These are phyloP conservation scores for Murraya paniculata DNA, from an alignment of 345 rosid genomes.

Conservation along the genomic window DNA sequence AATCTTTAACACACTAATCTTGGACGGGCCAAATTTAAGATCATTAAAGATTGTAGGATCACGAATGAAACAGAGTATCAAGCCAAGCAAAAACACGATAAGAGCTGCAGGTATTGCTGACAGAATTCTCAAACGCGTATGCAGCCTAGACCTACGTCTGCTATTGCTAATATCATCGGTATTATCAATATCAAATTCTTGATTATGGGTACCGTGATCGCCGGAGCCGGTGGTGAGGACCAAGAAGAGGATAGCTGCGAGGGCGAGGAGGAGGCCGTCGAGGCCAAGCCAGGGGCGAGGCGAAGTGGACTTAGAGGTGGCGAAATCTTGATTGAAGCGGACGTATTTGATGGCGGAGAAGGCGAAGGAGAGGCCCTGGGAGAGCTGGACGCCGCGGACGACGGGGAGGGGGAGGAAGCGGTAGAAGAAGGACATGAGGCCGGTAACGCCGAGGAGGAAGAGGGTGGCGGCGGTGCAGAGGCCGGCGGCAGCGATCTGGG, in stretches of 20 bases:
- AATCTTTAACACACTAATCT: conserved; percentile 44
- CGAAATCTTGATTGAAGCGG: conserved; percentile 61
- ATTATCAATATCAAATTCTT: too few relatives aligned
- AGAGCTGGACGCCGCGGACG: conserved; percentile 93
- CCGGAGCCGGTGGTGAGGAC: conserved; percentile 72
- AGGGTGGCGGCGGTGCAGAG: conserved; percentile 56
- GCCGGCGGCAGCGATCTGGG: conserved; percentile 72
- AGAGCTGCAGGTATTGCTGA: conserved; percentile 72
- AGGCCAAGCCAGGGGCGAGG: conserved; percentile 76
- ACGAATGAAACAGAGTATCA: conserved; percentile 57
- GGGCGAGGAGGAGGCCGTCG: conserved; percentile 67
- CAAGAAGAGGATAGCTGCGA: conserved; percentile 53
- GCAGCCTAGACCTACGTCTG: conserved; percentile 3
- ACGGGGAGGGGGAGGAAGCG: conserved; percentile 78
- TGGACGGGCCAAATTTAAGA: conserved; percentile 68
- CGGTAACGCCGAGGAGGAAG: conserved; percentile 64
- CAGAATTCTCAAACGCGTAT: conserved; percentile 45
- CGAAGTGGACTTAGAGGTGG: conserved; percentile 52
- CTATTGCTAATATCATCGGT: background rate
- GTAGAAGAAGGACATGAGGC: conserved; percentile 75
- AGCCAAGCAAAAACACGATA: conserved; percentile 59
- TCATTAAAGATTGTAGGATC: conserved; percentile 53
- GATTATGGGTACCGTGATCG: background rate
- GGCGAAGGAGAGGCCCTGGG: conserved; percentile 86
- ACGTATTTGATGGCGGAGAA: conserved; percentile 85